Percentiles rank a stretch among this genome's conserved stretches.
Evolutionary conservation across 768 basidiomycete genomes (phyloP).

Genomic region (Coprinopsis strossmayeri): DNA sequence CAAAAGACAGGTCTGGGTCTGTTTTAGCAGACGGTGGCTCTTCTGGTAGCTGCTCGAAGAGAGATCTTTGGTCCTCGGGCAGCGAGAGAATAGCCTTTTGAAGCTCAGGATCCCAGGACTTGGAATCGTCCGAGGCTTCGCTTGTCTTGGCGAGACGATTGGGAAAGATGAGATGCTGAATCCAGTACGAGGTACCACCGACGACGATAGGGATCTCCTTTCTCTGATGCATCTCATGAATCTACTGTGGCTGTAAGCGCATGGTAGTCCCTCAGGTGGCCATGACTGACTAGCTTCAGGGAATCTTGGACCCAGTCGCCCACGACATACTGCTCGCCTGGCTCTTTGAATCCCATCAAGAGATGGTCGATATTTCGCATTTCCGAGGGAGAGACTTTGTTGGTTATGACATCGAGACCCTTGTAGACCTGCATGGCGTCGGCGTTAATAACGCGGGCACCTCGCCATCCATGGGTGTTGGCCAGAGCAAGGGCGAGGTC

Average conservation of each 20-base stretch:
- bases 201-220: constrained; percentile 80
- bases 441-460: constrained; percentile 83
- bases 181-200: constrained; percentile 96
- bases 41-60: constrained; percentile 56
- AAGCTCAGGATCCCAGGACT: constrained; percentile 9
- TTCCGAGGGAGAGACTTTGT: constrained; percentile 79
- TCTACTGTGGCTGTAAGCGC: constrained; percentile 35
- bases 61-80: constrained; percentile 35
- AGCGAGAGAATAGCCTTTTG: constrained; percentile 34
- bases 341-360: constrained; percentile 81
- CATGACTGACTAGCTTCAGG: constrained; percentile 55
- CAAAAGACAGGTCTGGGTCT: constrained; percentile 50
- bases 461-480: constrained; percentile 40
- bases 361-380: constrained; percentile 80
- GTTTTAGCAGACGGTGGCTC: constrained; percentile 49
- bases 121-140: neutral
- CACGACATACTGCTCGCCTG: constrained; percentile 82
- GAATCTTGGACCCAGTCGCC: constrained; percentile 88
- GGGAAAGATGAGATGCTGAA: constrained; percentile 92
- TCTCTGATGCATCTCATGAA: constrained; percentile 61
- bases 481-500: constrained; percentile 68
- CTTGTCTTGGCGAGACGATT: constrained; percentile 44
- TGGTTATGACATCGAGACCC: constrained; percentile 90
- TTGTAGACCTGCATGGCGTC: constrained; percentile 97
- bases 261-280: neutral